A percentile compares a stretch with the other conserved stretches of the same genome.
Evolutionary conservation across 352 stramenopile species (phyloP).

Genomic region (Globisporangium canariense): DNA sequence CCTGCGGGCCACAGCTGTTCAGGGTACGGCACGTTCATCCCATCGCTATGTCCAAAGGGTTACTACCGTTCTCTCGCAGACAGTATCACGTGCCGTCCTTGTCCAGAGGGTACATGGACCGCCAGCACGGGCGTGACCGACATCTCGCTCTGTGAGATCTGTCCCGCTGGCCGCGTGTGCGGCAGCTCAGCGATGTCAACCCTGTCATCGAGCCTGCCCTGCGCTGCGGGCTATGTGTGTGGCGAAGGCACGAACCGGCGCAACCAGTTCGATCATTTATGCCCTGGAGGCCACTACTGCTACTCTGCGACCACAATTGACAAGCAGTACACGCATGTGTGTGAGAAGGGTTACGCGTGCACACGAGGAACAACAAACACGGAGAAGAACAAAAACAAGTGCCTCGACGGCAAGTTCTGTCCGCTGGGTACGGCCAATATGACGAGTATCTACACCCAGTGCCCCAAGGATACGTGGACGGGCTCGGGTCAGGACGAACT

Average conservation of each 20-base stretch:
- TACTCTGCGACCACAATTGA: constrained; percentile 72
- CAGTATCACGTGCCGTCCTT: constrained; percentile 93
- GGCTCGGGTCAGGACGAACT: constrained; percentile 75
- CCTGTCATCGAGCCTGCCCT: constrained; percentile 80
- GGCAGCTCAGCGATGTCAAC: constrained; percentile 87
- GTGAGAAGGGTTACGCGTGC: constrained; percentile 88
- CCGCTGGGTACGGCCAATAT: constrained; percentile 83
- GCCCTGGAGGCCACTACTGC: constrained; percentile 91
- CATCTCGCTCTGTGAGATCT: constrained; percentile 95
- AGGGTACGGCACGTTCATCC: constrained; percentile 95
- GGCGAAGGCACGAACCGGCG: constrained; percentile 89
- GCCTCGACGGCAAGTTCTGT: constrained; percentile 92
- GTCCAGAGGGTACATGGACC: constrained; percentile 94
- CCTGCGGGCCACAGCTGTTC: constrained; percentile 92
- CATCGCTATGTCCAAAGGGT: constrained; percentile 91
- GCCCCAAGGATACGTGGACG: constrained; percentile 90
- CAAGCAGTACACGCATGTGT: constrained; percentile 86
- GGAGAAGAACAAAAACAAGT: constrained; percentile 91
- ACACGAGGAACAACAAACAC: constrained; percentile 84
- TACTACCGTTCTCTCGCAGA: constrained; percentile 95
- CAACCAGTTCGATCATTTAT: constrained; percentile 91
- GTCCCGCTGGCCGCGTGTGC: constrained; percentile 92
- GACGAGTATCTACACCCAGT: constrained; percentile 84
- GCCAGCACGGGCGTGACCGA: constrained; percentile 89
- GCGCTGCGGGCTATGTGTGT: constrained; percentile 92